Evolutionary conservation across 2,329 filamentous ascomycete genomes (phyloP).

Genomic region (Hypoxylon sp.): DNA sequence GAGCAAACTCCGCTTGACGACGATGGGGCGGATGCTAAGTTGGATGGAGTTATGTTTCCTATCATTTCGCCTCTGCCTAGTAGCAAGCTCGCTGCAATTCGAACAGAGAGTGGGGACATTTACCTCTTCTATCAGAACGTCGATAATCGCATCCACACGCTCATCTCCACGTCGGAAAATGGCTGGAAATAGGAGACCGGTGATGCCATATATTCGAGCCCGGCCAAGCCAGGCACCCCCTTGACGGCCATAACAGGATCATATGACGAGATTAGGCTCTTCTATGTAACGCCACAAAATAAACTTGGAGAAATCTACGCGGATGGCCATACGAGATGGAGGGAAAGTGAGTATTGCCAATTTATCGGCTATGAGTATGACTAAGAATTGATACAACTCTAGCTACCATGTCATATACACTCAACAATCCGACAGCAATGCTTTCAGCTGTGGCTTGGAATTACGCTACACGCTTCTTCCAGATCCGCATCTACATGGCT

Average conservation of each 20-base stretch:
- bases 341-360: neutral
- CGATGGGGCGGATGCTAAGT: neutral
- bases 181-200: neutral
- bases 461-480: conserved; percentile 32
- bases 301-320: conserved; percentile 10
- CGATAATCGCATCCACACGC: neutral
- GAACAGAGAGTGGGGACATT: conserved; percentile 1
- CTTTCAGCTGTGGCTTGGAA: conserved; percentile 35
- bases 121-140: conserved; percentile 17
- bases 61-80: neutral
- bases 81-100: conserved; percentile 19
- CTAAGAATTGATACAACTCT: neutral
- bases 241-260: conserved; percentile 14
- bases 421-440: conserved; percentile 27
- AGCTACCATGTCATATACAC: conserved; percentile 15
- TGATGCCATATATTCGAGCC: neutral
- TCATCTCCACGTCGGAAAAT: conserved; percentile 1
- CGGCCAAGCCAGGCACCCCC: conserved; percentile 15
- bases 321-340: conserved; percentile 13
- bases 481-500: conserved; percentile 35
- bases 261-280: conserved; percentile 12
- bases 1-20: conserved; percentile 7
- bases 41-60: neutral
- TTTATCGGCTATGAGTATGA: neutral
- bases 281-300: conserved; percentile 18